Conservation (phyloP, 75 land plant genomes). For the Adiantum capillusveneris region DNA sequence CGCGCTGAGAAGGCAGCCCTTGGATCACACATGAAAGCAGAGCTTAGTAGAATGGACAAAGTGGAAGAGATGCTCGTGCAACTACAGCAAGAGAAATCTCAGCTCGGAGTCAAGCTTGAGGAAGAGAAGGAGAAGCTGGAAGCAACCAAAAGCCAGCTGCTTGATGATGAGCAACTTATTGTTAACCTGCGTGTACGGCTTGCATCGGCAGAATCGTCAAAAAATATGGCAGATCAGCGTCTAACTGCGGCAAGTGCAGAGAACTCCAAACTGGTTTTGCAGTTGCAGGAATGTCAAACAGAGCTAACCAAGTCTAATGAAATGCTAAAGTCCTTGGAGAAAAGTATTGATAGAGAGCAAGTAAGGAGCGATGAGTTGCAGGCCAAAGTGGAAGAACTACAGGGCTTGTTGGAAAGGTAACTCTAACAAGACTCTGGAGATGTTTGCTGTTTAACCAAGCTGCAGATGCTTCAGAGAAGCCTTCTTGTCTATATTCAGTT, state of each 20-base stretch:
- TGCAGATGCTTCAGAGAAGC: too few relatives aligned
- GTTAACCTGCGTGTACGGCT: background rate
- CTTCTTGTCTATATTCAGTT: too few relatives aligned
- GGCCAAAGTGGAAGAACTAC: background rate
- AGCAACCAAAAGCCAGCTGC: background rate
- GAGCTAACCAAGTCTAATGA: background rate
- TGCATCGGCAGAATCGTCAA: background rate
- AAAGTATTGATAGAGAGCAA: background rate
- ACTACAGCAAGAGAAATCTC: background rate
- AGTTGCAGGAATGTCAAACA: background rate
- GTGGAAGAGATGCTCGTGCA: background rate
- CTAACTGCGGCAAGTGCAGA: background rate
- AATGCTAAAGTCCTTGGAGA: background rate
- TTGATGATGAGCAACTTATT: constrained; percentile 2
- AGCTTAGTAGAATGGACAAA: background rate
- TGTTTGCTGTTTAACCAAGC: too few relatives aligned
- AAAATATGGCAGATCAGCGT: background rate
- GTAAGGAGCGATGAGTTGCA: background rate
- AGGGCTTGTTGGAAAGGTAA: background rate
- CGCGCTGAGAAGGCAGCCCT: background rate
- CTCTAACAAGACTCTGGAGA: too few relatives aligned
- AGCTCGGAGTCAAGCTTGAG: background rate
- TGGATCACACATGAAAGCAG: constrained; percentile 1
- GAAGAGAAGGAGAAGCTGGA: background rate
- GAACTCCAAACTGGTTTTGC: background rate